Base-by-base conservation (phyloP, 257 asterid species). In the Coffea canephora region DNA sequence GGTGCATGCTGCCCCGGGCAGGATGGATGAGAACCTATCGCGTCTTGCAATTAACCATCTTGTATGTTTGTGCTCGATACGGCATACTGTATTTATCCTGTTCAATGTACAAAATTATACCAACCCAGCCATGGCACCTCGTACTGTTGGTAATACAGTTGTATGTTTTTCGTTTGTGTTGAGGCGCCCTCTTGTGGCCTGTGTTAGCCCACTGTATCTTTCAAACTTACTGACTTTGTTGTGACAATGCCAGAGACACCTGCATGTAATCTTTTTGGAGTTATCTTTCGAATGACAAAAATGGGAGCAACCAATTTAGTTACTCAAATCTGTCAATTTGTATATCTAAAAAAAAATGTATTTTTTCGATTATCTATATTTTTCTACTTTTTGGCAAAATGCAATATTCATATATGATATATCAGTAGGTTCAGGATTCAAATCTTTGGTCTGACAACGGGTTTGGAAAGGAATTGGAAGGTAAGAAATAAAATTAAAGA, bases 1-100 rank as follows among this genome's bases (percentile, higher is more conserved):
- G 79, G 76, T 3, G 85, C 74, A 18, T 92, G 96, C 84, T 93
- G 96, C 79, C 81, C 71, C 23, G 97, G 88, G 71, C 64, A 76
- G 0, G 89, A 91, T 2, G 55, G 86, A 71, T 88, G 83, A 82
- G 73, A 54, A 36, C 67, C 39, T 55, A 6, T 54, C 3, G 43
- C 21, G 10, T 52, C 15, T 21, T 11, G 71, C 31, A 59, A 49
- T 50, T 15, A 27, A 25, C 46, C 70, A 6, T 71, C 61, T 14
- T 78, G 83, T 73, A 73, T 15, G 62, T 73, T 73, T 39, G 69
- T 36, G 64, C 34, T 16, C 71, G 64, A 71, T 10, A 78, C 27
- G 70, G 52, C 21, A 39, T n/a, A 43, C 23, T 79, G 49, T 34
- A 21, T n/a, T 74, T 55, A 49, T 25, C 34, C 9, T 62, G 62